Evolutionary conservation across 2,329 filamentous ascomycete genomes (phyloP).

Genomic region (Aspergillus arachidicola): DNA sequence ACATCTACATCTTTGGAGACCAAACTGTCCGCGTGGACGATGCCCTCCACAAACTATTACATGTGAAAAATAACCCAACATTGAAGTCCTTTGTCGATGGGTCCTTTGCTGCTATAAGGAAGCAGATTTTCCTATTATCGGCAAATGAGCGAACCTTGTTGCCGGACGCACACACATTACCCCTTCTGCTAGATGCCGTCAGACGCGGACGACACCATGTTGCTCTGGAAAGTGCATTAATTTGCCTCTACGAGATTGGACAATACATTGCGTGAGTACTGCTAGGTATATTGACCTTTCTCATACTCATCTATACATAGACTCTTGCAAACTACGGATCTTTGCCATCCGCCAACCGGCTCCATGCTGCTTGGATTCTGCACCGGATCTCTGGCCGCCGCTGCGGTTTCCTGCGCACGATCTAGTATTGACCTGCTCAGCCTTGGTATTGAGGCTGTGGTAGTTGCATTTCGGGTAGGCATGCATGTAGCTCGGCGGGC

Average conservation of each 20-base stretch:
- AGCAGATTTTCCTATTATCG: not conserved
- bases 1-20: not conserved
- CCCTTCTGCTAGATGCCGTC: not conserved
- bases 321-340: not conserved
- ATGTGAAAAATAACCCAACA: not conserved
- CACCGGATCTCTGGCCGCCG: not conserved
- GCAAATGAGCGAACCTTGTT: not conserved
- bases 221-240: not conserved
- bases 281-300: fast-evolving
- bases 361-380: not conserved
- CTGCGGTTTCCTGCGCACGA: not conserved
- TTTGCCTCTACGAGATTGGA: not conserved
- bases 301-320: not conserved
- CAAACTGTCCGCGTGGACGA: not conserved
- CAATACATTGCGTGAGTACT: not conserved
- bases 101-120: not conserved
- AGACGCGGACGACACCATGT: not conserved
- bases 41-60: not conserved
- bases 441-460: not conserved
- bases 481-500: not conserved
- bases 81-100: not conserved
- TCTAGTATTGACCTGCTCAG: not conserved
- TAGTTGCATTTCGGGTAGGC: not conserved
- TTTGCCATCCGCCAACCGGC: not conserved
- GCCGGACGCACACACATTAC: not conserved